Percentiles rank a stretch among this genome's conserved stretches.
Evolutionary conservation across 805 yeast genomes (phyloP).

Genomic region (Nakazawaea laoshanensis): DNA sequence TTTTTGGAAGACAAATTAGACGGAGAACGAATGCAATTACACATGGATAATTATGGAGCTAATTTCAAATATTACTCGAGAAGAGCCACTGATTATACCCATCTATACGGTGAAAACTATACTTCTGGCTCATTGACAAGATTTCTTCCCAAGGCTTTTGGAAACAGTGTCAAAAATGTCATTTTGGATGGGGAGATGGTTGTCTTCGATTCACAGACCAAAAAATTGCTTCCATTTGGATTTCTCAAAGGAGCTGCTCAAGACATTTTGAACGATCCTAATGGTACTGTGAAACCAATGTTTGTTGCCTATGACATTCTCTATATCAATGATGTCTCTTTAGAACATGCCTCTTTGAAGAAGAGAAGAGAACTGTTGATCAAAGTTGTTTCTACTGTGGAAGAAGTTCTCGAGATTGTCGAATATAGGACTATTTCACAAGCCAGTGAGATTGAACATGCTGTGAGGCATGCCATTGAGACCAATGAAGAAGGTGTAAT

Average conservation of each 20-base stretch:
- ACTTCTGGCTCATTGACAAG: conserved; percentile 27
- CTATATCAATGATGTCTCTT: conserved; percentile 55
- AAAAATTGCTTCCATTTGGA: conserved; percentile 68
- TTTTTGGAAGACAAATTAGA: conserved; percentile 87
- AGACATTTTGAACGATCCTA: conserved; percentile 21
- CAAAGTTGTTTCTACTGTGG: conserved; percentile 34
- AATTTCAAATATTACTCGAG: conserved; percentile 50
- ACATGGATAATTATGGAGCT: conserved; percentile 35
- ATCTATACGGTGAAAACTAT: conserved; percentile 51
- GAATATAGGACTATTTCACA: conserved; percentile 28
- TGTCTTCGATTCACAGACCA: conserved; percentile 60
- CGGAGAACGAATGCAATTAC: conserved; percentile 84
- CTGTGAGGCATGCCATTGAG: conserved; percentile 50
- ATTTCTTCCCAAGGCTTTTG: conserved; percentile 24
- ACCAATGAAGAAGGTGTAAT: conserved; percentile 76
- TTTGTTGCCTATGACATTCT: conserved; percentile 68
- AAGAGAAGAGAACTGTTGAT: conserved; percentile 47
- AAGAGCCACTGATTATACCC: conserved; percentile 64
- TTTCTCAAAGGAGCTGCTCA: conserved; percentile 65
- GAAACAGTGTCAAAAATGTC: conserved; percentile 20
- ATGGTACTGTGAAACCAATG: conserved; percentile 33
- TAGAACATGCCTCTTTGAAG: conserved; percentile 44
- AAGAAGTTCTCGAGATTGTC: conserved; percentile 42
- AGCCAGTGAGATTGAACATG: conserved; percentile 44
- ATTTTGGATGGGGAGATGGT: conserved; percentile 92